Conservation (phyloP, 371 early-diverging fungal genomes). For the Lichtheimia hyalospora region DNA sequence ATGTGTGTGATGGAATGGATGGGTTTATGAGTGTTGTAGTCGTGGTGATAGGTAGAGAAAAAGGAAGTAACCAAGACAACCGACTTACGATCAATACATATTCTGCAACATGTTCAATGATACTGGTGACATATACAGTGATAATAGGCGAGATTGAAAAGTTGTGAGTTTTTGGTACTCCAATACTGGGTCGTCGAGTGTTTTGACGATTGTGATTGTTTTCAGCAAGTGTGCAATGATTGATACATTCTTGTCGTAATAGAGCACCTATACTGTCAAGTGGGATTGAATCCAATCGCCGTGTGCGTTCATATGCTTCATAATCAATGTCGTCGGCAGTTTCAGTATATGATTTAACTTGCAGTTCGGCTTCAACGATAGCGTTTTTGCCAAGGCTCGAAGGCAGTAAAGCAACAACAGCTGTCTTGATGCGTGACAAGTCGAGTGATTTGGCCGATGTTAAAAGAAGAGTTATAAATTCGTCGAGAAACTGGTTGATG, state of each 20-base stretch:
- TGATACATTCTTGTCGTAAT: constrained; percentile 50
- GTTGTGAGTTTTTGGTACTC: neutral
- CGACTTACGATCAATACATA: constrained; percentile 45
- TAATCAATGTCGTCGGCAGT: constrained; percentile 32
- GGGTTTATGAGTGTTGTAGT: no score
- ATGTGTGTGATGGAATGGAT: no score
- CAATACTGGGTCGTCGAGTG: constrained; percentile 5
- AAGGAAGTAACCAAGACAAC: no score
- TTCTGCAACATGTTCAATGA: constrained; percentile 63
- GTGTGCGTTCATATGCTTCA: constrained; percentile 37
- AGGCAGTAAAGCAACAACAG: constrained; percentile 46
- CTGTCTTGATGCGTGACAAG: constrained; percentile 47
- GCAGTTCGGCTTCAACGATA: constrained; percentile 67
- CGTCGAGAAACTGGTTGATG: constrained; percentile 63
- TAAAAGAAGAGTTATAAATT: constrained; percentile 52
- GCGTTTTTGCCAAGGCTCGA: constrained; percentile 59
- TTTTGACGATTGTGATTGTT: constrained; percentile 20
- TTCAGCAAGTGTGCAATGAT: constrained; percentile 52
- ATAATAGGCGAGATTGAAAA: constrained; percentile 50
- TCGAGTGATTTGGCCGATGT: constrained; percentile 47
- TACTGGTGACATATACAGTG: constrained; percentile 58
- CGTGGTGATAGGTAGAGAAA: no score
- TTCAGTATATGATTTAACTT: constrained; percentile 56
- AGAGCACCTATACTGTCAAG: constrained; percentile 16
- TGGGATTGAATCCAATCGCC: constrained; percentile 11